Evolutionary conservation across 352 stramenopile species (phyloP).

Genomic region (Phytopythium boreale): DNA sequence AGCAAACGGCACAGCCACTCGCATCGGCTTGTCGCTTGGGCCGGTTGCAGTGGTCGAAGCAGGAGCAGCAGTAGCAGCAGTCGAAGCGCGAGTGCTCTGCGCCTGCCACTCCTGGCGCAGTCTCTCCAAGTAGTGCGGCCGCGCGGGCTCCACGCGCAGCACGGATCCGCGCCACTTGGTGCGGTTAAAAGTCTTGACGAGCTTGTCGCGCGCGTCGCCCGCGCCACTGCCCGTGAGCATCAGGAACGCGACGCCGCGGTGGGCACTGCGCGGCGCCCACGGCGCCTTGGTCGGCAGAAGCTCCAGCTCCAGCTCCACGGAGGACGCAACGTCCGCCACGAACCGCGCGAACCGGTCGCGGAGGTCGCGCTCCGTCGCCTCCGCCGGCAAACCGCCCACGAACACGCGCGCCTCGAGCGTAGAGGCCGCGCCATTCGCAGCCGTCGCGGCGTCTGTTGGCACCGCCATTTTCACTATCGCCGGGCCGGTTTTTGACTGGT

Average conservation of each 20-base stretch:
- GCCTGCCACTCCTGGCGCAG: conserved; percentile 37
- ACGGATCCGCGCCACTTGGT: conserved; percentile 71
- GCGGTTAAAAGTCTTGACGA: conserved; percentile 64
- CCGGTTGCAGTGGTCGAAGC: background rate
- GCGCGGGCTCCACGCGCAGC: conserved; percentile 56
- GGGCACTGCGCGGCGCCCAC: conserved; percentile 10
- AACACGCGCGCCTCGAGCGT: conserved; percentile 48
- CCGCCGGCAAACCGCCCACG: conserved; percentile 50
- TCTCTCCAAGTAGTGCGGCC: conserved; percentile 41
- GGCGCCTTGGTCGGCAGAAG: conserved; percentile 26
- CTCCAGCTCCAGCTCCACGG: conserved; percentile 35
- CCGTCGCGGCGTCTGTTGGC: background rate
- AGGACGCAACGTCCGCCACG: conserved; percentile 13
- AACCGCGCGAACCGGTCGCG: conserved; percentile 62
- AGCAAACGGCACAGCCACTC: background rate
- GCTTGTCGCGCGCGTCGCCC: conserved; percentile 23
- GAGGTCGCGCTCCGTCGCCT: conserved; percentile 48
- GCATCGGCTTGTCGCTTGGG: background rate
- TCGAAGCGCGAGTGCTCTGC: background rate
- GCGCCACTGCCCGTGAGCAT: conserved; percentile 36
- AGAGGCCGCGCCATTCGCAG: background rate
- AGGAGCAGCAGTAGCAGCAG: too few species aligned
- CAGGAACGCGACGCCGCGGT: conserved; percentile 62
- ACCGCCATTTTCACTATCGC: background rate
- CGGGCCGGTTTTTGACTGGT: background rate